Evolutionary conservation across 2,329 filamentous ascomycete species (phyloP).

Genomic region (Niveomyces coronatus): DNA sequence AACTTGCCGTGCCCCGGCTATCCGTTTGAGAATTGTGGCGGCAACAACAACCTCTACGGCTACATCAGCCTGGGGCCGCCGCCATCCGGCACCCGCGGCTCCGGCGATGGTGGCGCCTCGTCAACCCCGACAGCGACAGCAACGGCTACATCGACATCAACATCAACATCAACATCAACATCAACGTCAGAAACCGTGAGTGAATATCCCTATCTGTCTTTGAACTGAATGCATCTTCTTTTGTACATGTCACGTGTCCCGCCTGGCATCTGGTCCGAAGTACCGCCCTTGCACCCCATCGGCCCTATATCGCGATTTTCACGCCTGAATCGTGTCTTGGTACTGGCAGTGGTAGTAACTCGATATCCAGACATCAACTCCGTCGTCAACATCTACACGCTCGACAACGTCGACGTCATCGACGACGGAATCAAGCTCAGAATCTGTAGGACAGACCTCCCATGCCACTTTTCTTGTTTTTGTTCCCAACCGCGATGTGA

Average conservation of each 20-base stretch:
- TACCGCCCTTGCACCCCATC: conserved; percentile 4
- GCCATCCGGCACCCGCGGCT: conserved; percentile 46
- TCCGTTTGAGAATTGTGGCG: conserved; percentile 55
- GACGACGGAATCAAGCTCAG: conserved; percentile 28
- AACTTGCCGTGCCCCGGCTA: conserved; percentile 56
- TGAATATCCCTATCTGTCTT: conserved; percentile 1
- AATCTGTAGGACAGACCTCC: conserved; percentile 6
- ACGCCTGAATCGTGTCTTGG: conserved; percentile 9
- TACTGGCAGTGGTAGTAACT: conserved; percentile 16
- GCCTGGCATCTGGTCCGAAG: not conserved
- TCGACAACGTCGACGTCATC: conserved; percentile 21
- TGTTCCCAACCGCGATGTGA: not conserved
- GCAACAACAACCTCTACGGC: conserved; percentile 42
- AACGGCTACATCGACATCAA: too few species aligned
- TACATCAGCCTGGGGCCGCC: conserved; percentile 48
- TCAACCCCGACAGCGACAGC: too few species aligned
- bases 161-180: conserved; percentile 17
- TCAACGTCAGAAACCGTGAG: conserved; percentile 9
- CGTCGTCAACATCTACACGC: conserved; percentile 17
- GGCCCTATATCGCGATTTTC: conserved; percentile 7
- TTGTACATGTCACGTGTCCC: conserved; percentile 1
- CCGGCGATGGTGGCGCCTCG: conserved; percentile 4
- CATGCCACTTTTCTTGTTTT: too few species aligned
- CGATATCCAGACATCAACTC: conserved; percentile 25
- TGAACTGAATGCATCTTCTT: conserved; percentile 1